Conservation (phyloP, 208 protist species). For the Trypanosoma theileri region DNA sequence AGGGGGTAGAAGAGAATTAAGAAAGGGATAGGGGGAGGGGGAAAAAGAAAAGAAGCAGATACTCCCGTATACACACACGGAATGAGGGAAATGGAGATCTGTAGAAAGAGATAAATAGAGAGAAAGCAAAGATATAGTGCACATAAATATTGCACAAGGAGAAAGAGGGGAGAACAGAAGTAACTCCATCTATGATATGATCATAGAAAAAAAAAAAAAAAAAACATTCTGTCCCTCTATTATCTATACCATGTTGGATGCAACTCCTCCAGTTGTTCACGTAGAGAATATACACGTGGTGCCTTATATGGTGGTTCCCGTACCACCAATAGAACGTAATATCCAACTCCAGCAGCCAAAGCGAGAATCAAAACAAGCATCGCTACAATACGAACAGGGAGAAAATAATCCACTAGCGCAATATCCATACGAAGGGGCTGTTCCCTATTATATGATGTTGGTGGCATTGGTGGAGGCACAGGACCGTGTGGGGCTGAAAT, state of each 20-base stretch:
- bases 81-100: too few relatives aligned
- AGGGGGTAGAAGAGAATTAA: too few relatives aligned
- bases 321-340: constrained; percentile 40
- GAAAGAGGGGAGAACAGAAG: constrained; percentile 3
- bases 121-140: too few relatives aligned
- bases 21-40: constrained; percentile 1
- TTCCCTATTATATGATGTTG: constrained; percentile 48
- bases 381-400: constrained; percentile 61
- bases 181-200: not conserved
- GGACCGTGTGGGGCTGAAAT: constrained; percentile 37
- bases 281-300: constrained; percentile 71
- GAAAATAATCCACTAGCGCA: constrained; percentile 56
- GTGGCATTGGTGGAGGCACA: not conserved
- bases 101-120: too few relatives aligned
- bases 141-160: constrained; percentile 5
- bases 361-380: constrained; percentile 47
- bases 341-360: constrained; percentile 43
- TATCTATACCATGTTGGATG: constrained; percentile 81
- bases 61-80: not conserved
- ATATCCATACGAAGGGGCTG: constrained; percentile 38
- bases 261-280: constrained; percentile 71
- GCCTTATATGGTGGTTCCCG: constrained; percentile 58
- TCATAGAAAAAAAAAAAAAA: constrained; percentile 4
- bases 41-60: not conserved
- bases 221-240: not conserved